Percentiles rank a stretch among this genome's conserved stretches.
phyloP scores from a whole-genome alignment of 2,329 filamentous ascomycete genomes.

The Aschersonia sp. region DNA sequence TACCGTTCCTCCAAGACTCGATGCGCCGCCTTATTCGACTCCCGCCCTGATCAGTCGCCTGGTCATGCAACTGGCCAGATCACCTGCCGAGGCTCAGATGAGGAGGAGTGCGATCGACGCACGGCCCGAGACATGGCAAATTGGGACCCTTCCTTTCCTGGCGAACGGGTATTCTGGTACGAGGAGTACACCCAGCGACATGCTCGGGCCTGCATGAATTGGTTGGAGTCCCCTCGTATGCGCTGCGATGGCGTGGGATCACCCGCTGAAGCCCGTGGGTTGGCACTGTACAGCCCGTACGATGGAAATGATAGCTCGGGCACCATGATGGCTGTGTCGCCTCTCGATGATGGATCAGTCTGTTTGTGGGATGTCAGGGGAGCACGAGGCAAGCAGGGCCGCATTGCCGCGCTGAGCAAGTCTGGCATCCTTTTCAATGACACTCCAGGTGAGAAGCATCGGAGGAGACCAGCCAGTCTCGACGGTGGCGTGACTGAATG shows the following conservation, averaged over 20 bases:
- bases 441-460: conserved; percentile 28
- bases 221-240: conserved; percentile 53
- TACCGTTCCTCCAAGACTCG: conserved; percentile 31
- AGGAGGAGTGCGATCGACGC: conserved; percentile 2
- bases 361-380: conserved; percentile 69
- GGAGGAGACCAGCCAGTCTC: conserved; percentile 46
- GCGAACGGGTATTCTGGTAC: conserved; percentile 70
- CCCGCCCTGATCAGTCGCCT: too few species aligned
- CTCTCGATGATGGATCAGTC: conserved; percentile 77
- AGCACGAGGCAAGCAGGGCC: conserved; percentile 38
- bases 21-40: conserved; percentile 2
- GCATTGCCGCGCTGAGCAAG: conserved; percentile 49
- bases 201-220: conserved; percentile 58
- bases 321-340: conserved; percentile 50
- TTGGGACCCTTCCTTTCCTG: conserved; percentile 68
- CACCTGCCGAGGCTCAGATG: not conserved
- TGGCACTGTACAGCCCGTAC: conserved; percentile 48
- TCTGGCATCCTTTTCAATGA: conserved; percentile 53
- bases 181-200: conserved; percentile 76
- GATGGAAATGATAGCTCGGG: conserved; percentile 30
- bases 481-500: conserved; percentile 65
- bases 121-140: conserved; percentile 48
- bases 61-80: not conserved
- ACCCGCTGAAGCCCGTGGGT: conserved; percentile 54
- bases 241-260: conserved; percentile 26